phyloP scores from a whole-genome alignment of 495 filamentous ascomycete genomes.

The Parachaetomium inaequale region DNA sequence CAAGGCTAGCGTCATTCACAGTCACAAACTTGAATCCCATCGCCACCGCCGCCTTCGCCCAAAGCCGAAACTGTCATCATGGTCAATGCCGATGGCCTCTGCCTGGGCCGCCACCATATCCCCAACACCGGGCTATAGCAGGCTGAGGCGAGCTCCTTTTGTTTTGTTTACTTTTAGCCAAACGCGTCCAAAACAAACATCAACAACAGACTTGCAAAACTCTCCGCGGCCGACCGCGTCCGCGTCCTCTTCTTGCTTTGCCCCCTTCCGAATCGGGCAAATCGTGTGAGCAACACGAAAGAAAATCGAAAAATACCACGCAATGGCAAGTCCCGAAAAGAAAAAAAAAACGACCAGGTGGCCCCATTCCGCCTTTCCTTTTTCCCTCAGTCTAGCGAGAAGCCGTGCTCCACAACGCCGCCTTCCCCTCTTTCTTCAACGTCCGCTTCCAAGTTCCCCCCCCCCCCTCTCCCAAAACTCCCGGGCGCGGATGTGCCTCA shows the following conservation, averaged over 20 bases:
- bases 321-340: not conserved
- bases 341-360: not conserved
- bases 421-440: not conserved
- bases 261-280: constrained; percentile 10
- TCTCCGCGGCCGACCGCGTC: not conserved
- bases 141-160: not conserved
- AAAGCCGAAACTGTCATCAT: constrained; percentile 13
- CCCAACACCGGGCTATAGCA: not conserved
- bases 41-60: constrained; percentile 16
- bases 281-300: not conserved
- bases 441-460: not conserved
- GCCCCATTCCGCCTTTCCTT: constrained; percentile 4
- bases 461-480: not conserved
- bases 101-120: not conserved
- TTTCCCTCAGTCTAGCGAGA: not conserved
- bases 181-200: constrained; percentile 15
- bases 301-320: not conserved
- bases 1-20: not conserved
- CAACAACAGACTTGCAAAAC: constrained; percentile 5
- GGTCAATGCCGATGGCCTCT: constrained; percentile 9
- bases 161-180: constrained; percentile 20
- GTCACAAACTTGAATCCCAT: constrained; percentile 1
- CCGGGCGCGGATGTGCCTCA: no score
- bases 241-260: not conserved
- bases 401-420: not conserved